phyloP scores from a whole-genome alignment of 2,329 filamentous ascomycete genomes.

The Penicillium sp. region DNA sequence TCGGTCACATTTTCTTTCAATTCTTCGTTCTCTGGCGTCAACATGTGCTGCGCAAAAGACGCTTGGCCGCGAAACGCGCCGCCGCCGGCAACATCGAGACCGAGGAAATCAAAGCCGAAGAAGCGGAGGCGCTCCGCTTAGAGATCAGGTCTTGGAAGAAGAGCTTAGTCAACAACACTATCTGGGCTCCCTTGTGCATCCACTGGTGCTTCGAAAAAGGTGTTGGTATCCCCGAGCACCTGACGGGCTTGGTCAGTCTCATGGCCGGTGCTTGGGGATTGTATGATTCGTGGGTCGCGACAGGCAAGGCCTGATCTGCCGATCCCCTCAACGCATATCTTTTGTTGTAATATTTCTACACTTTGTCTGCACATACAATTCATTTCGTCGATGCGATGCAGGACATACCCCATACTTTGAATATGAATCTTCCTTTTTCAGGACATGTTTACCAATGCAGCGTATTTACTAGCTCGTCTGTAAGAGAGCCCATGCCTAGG shows the following conservation, averaged over 20 bases:
- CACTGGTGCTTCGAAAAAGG: constrained; percentile 78
- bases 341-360: neutral
- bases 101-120: constrained; percentile 29
- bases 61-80: constrained; percentile 22
- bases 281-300: constrained; percentile 47
- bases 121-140: constrained; percentile 29
- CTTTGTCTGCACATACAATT: neutral
- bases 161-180: constrained; percentile 63
- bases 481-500: neutral
- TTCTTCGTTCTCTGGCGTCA: constrained; percentile 62
- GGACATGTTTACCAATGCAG: neutral
- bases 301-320: constrained; percentile 21
- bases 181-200: constrained; percentile 78
- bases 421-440: neutral
- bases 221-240: constrained; percentile 55
- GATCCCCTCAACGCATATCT: neutral
- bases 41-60: constrained; percentile 33
- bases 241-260: constrained; percentile 60
- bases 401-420: neutral
- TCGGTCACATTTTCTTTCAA: constrained; percentile 73
- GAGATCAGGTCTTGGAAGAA: constrained; percentile 61
- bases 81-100: constrained; percentile 13
- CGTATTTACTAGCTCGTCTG: neutral
- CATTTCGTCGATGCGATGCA: neutral
- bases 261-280: constrained; percentile 49